Evolutionary conservation across 192 early-diverging fungal species (phyloP), one percentile per base, ranked within the genome.

Genomic region (Chytriomyces sp.): DNA sequence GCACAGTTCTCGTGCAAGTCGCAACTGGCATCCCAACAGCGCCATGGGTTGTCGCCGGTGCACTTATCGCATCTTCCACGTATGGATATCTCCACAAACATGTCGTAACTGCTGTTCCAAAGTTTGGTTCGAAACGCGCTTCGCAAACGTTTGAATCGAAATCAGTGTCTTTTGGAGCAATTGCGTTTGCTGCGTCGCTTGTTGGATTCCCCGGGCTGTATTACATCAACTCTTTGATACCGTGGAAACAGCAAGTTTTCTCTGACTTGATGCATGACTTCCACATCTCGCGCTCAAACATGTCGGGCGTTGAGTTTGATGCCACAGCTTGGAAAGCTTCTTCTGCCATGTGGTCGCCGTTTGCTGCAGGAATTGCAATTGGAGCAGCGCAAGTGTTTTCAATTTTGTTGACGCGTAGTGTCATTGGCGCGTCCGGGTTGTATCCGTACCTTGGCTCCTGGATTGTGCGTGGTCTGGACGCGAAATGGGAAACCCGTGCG

Each of bases 1-100:
- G 81, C 16, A 82, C 81, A 23, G 73, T 82, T 23, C 44, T 81
- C 20, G 66, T 69, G 3, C 81, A 82, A 68, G 23, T 81, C n/a
- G 81, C 64, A 11, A 62, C 73, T 64, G 81, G 81, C 10, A 47
- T 82, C 20, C 53, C 48, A 2, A 45, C 26, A 13, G 43, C 73
- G 16, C 26, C 16, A 18, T 78, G 9, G 16, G 64, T 74, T n/a
- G 18, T 82, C 10, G 50, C 46, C 6, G 81, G 81, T 8, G 64
- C 66, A 3, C 53, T 82, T 35, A 11, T 67, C 43, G 79, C 61
- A n/a, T 49, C 79, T 7, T 24, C 68, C 50, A 49, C 59, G 5
- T 81, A 48, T 59, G 81, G 78, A 20, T 77, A 81, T 23, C 28
- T 81, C 23, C 67, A 66, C 44, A 43, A 53, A 63, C 64, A n/a